A percentile compares a stretch with the other conserved stretches of the same genome.
Conservation (phyloP, 2,329 filamentous ascomycete species). For the Trichoderma brevicompactum region DNA sequence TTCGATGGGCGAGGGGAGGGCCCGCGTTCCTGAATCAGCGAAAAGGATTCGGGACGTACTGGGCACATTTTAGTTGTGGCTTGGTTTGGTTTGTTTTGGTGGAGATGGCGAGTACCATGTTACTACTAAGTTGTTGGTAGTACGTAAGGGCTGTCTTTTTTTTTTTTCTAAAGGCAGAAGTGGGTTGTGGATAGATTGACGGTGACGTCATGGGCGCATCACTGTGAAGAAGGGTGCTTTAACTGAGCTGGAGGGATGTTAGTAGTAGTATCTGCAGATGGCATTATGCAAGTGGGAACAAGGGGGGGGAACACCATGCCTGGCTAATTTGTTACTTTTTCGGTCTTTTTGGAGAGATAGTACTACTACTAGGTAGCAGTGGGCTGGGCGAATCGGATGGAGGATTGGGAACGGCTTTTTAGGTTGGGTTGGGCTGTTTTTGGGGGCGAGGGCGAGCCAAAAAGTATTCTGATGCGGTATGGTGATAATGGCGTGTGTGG, state of each 20-base stretch:
- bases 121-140: too few species aligned
- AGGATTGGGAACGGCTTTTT: neutral
- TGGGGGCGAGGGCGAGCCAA: neutral
- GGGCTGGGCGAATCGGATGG: too few species aligned
- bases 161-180: neutral
- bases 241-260: neutral
- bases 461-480: neutral
- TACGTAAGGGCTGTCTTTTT: neutral
- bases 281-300: neutral
- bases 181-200: constrained; percentile 6
- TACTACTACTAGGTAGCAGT: too few species aligned
- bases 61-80: too few species aligned
- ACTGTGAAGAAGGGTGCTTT: neutral
- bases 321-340: too few species aligned
- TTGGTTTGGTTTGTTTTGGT: too few species aligned
- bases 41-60: too few species aligned
- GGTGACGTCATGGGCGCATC: constrained; percentile 24
- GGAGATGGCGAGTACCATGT: too few species aligned
- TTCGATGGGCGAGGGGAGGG: constrained; percentile 27
- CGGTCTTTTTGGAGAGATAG: neutral
- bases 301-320: neutral
- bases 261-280: neutral
- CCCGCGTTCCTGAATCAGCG: constrained; percentile 19
- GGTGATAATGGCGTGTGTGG: neutral
- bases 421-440: constrained; percentile 12